Evolutionary conservation across 1,284 basidiomycete genomes (phyloP).

Genomic region (Phellinidium pouzarii): DNA sequence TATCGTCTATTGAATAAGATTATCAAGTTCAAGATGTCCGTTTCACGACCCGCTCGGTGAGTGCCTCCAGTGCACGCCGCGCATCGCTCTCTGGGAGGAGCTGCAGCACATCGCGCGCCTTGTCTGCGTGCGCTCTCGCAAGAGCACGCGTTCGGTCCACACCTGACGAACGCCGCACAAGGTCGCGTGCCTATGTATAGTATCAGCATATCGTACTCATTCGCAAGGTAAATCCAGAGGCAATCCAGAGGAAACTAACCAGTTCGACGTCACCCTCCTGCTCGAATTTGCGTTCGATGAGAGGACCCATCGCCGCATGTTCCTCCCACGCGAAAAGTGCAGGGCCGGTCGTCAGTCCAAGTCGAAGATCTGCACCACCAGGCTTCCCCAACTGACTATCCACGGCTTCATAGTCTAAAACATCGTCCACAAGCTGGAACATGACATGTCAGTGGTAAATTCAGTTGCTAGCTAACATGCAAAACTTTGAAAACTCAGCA

Average conservation of each 20-base stretch:
- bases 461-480: background rate
- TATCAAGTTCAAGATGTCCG: slow-evolving; percentile 37
- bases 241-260: slow-evolving; percentile 37
- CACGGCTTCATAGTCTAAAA: slow-evolving; percentile 78
- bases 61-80: slow-evolving; percentile 59
- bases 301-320: slow-evolving; percentile 71
- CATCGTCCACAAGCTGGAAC: slow-evolving; percentile 84
- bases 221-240: too few species aligned
- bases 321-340: slow-evolving; percentile 95
- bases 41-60: slow-evolving; percentile 60
- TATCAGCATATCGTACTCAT: too few species aligned
- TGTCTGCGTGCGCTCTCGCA: slow-evolving; percentile 71
- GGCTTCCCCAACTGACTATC: slow-evolving; percentile 76
- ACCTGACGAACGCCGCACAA: slow-evolving; percentile 71
- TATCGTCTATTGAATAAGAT: slow-evolving; percentile 9
- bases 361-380: slow-evolving; percentile 76
- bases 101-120: slow-evolving; percentile 66
- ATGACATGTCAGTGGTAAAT: slow-evolving; percentile 6
- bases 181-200: slow-evolving; percentile 76
- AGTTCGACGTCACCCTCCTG: slow-evolving; percentile 80
- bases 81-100: slow-evolving; percentile 82
- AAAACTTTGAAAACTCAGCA: too few species aligned
- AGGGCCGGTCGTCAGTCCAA: slow-evolving; percentile 89
- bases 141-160: slow-evolving; percentile 76
- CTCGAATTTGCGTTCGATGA: slow-evolving; percentile 83